Conservation (phyloP, 371 early-diverging fungal species). For the Rhizopus microsporus region DNA sequence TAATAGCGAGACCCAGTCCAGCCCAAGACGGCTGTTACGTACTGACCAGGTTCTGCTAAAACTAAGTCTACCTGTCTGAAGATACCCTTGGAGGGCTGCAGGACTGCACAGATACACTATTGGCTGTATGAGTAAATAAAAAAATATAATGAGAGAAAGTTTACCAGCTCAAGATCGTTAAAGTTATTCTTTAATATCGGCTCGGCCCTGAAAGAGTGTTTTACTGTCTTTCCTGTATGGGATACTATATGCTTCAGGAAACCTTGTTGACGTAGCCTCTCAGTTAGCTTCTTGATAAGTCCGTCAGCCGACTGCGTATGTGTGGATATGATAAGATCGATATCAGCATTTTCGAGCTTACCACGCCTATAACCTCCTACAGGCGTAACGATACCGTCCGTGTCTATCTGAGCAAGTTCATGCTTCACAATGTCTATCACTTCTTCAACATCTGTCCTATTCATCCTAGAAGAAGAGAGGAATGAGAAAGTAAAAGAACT, state of each 20-base stretch:
- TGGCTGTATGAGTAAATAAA: background rate
- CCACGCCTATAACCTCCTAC: conserved; percentile 62
- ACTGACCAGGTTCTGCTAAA: conserved; percentile 24
- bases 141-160: background rate
- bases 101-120: conserved; percentile 47
- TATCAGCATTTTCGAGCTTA: conserved; percentile 52
- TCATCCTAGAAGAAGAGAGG: conserved; percentile 30
- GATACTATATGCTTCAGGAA: conserved; percentile 14
- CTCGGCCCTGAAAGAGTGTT: background rate
- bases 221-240: conserved; percentile 6
- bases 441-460: conserved; percentile 48
- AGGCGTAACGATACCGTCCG: conserved; percentile 27
- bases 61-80: conserved; percentile 53
- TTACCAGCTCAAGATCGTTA: conserved; percentile 37
- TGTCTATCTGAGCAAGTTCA: conserved; percentile 30
- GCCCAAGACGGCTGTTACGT: conserved; percentile 45
- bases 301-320: conserved; percentile 19
- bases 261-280: conserved; percentile 27
- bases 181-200: conserved; percentile 1
- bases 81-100: conserved; percentile 46
- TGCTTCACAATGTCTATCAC: conserved; percentile 38
- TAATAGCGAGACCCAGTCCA: conserved; percentile 56
- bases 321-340: conserved; percentile 53
- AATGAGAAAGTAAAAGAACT: background rate
- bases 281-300: conserved; percentile 31